A percentile compares a stretch with the other conserved stretches of the same genome.
phyloP scores from a whole-genome alignment of 2,329 filamentous ascomycete genomes.

The Fusarium nematophilum region DNA sequence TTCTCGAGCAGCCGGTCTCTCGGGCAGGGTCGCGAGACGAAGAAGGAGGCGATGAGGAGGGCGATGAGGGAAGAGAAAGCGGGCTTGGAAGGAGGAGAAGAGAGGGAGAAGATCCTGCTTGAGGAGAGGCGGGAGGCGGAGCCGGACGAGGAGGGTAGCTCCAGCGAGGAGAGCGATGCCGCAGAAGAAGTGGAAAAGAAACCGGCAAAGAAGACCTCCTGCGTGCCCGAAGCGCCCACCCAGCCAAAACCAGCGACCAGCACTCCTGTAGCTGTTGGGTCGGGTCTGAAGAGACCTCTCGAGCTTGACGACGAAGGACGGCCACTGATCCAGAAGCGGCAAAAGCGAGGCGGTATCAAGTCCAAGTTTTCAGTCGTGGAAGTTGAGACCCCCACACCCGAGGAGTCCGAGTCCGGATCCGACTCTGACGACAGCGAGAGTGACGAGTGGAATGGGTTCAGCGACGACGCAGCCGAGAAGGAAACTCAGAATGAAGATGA shows the following conservation, averaged over 20 bases:
- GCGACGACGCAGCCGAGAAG: slow-evolving; percentile 54
- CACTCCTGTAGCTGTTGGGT: slow-evolving; percentile 62
- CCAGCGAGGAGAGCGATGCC: slow-evolving; percentile 30
- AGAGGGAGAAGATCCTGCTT: slow-evolving; percentile 67
- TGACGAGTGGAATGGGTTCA: slow-evolving; percentile 73
- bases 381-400: slow-evolving; percentile 54
- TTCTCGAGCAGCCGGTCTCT: slow-evolving; percentile 83
- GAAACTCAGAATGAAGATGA: slow-evolving; percentile 45
- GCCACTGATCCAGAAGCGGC: slow-evolving; percentile 85
- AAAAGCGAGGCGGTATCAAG: slow-evolving; percentile 73
- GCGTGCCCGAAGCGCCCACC: slow-evolving; percentile 8
- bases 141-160: slow-evolving; percentile 43
- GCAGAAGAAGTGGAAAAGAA: slow-evolving; percentile 9
- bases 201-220: neutral
- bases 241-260: slow-evolving; percentile 8
- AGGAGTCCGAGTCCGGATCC: slow-evolving; percentile 44
- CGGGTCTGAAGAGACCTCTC: slow-evolving; percentile 87
- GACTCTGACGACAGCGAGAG: slow-evolving; percentile 39
- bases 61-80: slow-evolving; percentile 73
- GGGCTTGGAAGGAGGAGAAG: slow-evolving; percentile 67
- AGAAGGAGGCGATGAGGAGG: slow-evolving; percentile 73
- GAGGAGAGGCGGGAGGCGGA: slow-evolving; percentile 48
- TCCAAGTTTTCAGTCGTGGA: slow-evolving; percentile 61
- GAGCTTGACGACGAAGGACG: slow-evolving; percentile 82
- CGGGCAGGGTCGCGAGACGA: slow-evolving; percentile 77